Base-by-base conservation (phyloP, 2,329 filamentous ascomycete genomes). In the Neocucurbitaria cava region DNA sequence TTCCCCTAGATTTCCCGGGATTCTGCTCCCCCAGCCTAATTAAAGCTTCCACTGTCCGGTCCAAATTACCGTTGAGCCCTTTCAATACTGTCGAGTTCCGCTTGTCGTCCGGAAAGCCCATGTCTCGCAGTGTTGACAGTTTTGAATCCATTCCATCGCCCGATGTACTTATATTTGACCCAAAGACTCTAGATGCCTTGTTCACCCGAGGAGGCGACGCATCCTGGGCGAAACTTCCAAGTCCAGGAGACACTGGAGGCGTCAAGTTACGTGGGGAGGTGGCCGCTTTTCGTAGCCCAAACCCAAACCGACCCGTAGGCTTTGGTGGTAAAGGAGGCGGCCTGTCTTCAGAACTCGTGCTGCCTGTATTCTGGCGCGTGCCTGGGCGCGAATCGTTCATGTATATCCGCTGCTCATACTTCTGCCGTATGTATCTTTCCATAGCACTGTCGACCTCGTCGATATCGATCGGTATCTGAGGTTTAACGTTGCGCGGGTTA, bases 391-490 rank as follows among this genome's bases (percentile, higher is more conserved):
- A 69, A 39, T 70, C 70, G 42, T 69, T 69, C 55, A 75, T 71
- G 60, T 85, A 81, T 13, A 81, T 77, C 53, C 83, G 81, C 65
- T 88, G 87, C 72, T 93, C 87, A 77, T 99, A 99, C 77, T 99
- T 99, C 70, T 94, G 89, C 56, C 94, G 85, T 64, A 99, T 96
- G 76, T 94, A 98, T 56, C 91, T 86, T 77, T 99, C 95, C 89
- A 99, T 95, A 24, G 90, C 92, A 10, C 91, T 89, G 73, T 99
- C 94, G 44, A 90, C 90, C 78, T 98, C 93, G 77, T 99, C 95
- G 35, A 87, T 87, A 71, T 98, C 95, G 65, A 96, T 84, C 0
- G 95, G 93, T 15, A 97, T 88, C 4, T 94, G 86, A 1, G 95
- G 88, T 67, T 88, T 90, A 66, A 89, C 85, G 76, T 91, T 92